phyloP scores from a whole-genome alignment of 768 basidiomycete species.

The Rhodotorula sphaerocarpa region DNA sequence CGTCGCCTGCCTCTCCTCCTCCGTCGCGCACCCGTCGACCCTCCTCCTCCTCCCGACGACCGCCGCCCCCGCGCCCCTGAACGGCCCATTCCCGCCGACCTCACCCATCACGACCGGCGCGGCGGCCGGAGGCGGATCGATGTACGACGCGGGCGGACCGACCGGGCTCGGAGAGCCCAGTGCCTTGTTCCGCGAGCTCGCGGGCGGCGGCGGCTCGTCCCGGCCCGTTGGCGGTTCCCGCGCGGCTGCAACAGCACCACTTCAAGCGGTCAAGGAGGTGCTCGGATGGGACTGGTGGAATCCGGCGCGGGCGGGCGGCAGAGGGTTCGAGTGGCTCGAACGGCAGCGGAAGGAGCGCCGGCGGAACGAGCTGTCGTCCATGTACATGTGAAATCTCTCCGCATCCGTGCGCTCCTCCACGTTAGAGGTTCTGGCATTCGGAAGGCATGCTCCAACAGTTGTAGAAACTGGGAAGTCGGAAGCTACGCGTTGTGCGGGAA shows the following conservation, averaged over 20 bases:
- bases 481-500: too few relatives aligned
- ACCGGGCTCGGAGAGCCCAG: slow-evolving; percentile 14
- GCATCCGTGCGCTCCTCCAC: too few relatives aligned
- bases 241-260: neutral
- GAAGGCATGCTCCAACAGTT: too few relatives aligned
- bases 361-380: slow-evolving; percentile 8
- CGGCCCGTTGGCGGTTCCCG: neutral
- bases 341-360: slow-evolving; percentile 3
- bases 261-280: neutral
- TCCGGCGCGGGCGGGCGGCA: neutral
- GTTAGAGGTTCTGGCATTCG: too few relatives aligned
- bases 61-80: slow-evolving; percentile 20
- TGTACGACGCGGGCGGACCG: slow-evolving; percentile 20
- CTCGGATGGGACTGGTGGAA: slow-evolving; percentile 30
- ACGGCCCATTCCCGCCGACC: slow-evolving; percentile 24
- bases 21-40: neutral
- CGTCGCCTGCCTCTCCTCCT: slow-evolving; percentile 9
- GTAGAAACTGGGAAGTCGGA: too few relatives aligned
- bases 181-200: slow-evolving; percentile 16
- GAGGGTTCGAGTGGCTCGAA: slow-evolving; percentile 30
- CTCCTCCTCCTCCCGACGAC: slow-evolving; percentile 31
- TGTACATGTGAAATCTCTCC: slow-evolving; percentile 26
- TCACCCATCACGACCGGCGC: slow-evolving; percentile 5
- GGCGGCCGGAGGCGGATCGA: neutral
- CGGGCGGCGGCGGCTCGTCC: neutral